A percentile compares a stretch with the other conserved stretches of the same genome.
These are phyloP conservation scores for Talaromyces pinophilus DNA, from an alignment of 2,329 filamentous ascomycete species.

Conservation along the genomic window DNA sequence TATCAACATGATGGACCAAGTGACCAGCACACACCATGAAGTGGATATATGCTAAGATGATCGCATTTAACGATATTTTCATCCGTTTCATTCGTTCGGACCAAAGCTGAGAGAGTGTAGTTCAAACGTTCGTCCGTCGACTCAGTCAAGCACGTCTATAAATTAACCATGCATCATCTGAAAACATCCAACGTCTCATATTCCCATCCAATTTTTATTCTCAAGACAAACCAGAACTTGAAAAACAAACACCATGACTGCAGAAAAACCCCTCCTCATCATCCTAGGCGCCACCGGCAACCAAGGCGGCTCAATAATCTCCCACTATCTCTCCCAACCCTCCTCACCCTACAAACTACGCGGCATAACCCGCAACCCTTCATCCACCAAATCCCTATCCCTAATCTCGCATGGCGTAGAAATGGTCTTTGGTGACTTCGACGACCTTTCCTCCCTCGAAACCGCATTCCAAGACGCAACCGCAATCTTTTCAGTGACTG, in stretches of 20 bases:
- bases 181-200: neutral
- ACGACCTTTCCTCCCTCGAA: constrained; percentile 31
- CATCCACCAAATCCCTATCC: constrained; percentile 26
- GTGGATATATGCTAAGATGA: neutral
- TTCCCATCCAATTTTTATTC: neutral
- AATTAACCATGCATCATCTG: neutral
- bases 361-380: constrained; percentile 36
- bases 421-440: constrained; percentile 33
- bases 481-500: constrained; percentile 57
- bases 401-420: constrained; percentile 32
- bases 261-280: constrained; percentile 38
- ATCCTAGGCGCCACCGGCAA: constrained; percentile 62
- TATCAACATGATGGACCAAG: neutral
- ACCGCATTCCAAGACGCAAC: constrained; percentile 46
- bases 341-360: constrained; percentile 33
- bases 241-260: neutral
- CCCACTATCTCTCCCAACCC: constrained; percentile 5
- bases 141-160: neutral
- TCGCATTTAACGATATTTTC: neutral
- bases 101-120: neutral
- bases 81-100: neutral
- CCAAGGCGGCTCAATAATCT: constrained; percentile 11
- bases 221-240: neutral
- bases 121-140: neutral
- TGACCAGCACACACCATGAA: neutral